Evolutionary conservation across 192 early-diverging fungal genomes (phyloP).

Genomic region (Rhizoclosmatium globosum): DNA sequence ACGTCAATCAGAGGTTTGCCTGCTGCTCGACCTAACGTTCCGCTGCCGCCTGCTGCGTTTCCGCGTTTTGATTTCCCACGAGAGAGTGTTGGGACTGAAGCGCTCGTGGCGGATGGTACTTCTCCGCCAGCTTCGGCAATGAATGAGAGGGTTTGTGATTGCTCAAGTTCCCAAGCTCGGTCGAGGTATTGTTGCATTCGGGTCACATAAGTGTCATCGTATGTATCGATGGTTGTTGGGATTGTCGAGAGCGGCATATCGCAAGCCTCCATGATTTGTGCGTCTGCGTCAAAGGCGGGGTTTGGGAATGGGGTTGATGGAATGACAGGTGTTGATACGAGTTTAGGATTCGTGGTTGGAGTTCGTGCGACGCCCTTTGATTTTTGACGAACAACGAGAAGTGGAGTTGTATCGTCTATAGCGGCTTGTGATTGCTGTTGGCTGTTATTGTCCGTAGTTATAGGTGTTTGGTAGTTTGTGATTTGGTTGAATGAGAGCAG

Average conservation of each 20-base stretch:
- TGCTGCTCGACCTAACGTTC: background rate
- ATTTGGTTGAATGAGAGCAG: slow-evolving; percentile 14
- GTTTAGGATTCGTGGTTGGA: background rate
- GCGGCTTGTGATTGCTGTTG: background rate
- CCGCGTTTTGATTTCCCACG: background rate
- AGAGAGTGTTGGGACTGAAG: background rate
- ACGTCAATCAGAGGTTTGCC: slow-evolving; percentile 54
- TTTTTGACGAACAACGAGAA: too few relatives aligned
- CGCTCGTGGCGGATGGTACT: background rate
- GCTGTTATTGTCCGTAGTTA: too few relatives aligned
- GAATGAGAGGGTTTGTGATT: background rate
- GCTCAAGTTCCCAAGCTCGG: slow-evolving; percentile 27
- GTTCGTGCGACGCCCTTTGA: background rate
- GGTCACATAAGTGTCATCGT: slow-evolving; percentile 11
- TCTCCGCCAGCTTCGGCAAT: background rate
- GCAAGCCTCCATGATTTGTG: slow-evolving; percentile 8
- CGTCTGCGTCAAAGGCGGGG: background rate
- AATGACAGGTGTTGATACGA: background rate
- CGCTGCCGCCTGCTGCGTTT: background rate
- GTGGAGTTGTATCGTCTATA: background rate
- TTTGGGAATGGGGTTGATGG: background rate
- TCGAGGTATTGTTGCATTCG: background rate
- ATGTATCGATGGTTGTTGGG: slow-evolving; percentile 3
- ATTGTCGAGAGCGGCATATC: slow-evolving; percentile 2
- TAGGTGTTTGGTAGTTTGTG: background rate